Conservation (phyloP, 148 eudicot genomes). For the Vaccinium corymbosum region DNA sequence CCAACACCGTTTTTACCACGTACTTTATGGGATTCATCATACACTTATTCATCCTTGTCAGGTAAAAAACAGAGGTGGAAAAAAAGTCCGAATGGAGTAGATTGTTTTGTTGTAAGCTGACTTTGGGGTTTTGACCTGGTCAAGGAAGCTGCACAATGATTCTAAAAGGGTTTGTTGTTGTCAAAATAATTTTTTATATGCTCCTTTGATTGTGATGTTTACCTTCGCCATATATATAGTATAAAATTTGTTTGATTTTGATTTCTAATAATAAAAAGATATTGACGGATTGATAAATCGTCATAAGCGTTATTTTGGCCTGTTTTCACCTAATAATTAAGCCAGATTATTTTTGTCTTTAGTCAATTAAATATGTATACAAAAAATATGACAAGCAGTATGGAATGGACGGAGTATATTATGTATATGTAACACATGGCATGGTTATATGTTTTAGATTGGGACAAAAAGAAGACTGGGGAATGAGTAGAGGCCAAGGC, state of each 20-base stretch:
- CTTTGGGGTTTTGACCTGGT: conserved; percentile 4
- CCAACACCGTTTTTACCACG: no score
- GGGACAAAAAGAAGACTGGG: neutral
- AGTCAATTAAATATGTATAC: no score
- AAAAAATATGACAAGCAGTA: no score
- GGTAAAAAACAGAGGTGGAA: neutral
- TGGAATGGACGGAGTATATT: no score
- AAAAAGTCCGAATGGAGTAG: neutral
- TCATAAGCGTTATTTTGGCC: no score
- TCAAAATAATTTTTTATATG: neutral
- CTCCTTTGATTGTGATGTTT: neutral
- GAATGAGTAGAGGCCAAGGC: neutral
- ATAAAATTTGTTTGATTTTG: no score
- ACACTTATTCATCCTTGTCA: neutral
- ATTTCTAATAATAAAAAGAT: no score
- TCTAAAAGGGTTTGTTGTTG: neutral
- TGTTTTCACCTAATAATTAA: no score
- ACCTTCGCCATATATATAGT: neutral
- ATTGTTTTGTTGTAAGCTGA: neutral
- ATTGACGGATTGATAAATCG: no score
- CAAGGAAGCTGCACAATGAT: neutral
- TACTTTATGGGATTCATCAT: no score
- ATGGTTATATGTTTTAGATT: neutral
- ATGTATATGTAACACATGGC: no score
- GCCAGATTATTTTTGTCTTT: no score